A percentile compares a stretch with the other conserved stretches of the same genome.
Evolutionary conservation across 768 basidiomycete species (phyloP).

Genomic region (Xerocomus spinulosus): DNA sequence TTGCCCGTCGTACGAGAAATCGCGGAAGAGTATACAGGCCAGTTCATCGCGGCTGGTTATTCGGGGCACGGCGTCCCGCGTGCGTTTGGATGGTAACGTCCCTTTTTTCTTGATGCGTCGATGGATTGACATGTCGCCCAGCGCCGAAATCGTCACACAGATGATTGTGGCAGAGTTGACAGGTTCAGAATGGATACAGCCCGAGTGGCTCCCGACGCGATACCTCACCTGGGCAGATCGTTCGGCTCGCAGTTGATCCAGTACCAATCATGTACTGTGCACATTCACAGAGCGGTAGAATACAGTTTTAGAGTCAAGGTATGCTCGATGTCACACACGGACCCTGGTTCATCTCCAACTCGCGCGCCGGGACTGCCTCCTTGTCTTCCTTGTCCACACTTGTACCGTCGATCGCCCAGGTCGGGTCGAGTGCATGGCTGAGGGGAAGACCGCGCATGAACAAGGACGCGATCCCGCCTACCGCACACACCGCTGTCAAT

Average conservation of each 20-base stretch:
- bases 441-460: conserved; percentile 17
- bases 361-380: background rate
- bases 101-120: too few species aligned
- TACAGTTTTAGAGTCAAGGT: too few species aligned
- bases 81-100: conserved; percentile 40
- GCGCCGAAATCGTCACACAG: conserved; percentile 57
- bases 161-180: conserved; percentile 52
- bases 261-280: too few species aligned
- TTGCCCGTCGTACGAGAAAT: conserved; percentile 13
- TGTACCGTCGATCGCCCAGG: conserved; percentile 4
- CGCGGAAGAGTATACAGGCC: conserved; percentile 41
- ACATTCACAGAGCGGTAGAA: too few species aligned
- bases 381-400: background rate
- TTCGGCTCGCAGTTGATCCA: too few species aligned
- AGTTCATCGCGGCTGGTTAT: conserved; percentile 71
- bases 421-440: conserved; percentile 3
- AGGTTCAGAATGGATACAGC: conserved; percentile 43
- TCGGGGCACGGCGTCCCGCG: conserved; percentile 81
- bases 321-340: too few species aligned
- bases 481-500: conserved; percentile 35
- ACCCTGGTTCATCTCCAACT: too few species aligned
- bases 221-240: conserved; percentile 39
- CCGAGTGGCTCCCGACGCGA: conserved; percentile 60
- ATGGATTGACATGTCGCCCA: conserved; percentile 15
- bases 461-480: conserved; percentile 13